Evolutionary conservation across 129 eudicot genomes (phyloP), one percentile per base, ranked within the genome.

Genomic region (Tanacetum coccineum): DNA sequence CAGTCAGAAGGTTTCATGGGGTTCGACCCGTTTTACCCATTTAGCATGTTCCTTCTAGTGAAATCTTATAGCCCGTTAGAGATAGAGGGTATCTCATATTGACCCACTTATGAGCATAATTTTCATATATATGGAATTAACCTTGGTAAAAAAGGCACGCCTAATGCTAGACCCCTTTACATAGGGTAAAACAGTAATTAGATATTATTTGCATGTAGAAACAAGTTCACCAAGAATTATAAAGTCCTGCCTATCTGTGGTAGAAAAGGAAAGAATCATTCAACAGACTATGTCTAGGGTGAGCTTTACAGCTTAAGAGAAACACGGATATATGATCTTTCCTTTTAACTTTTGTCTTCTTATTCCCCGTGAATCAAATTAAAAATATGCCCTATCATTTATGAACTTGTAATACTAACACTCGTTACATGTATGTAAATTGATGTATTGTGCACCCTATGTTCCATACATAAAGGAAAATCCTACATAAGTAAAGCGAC

Each of bases 31-130:
- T 2, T 19, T 30, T 28, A 44, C 68, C n/a, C 68, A 11, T 13
- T 62, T 42, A 58, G 15, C 17, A 12, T 36, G 42, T 36, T 36
- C 42, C 42, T 36, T 6, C 9, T 36, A 6, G 42, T 36, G 42
- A 36, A 36, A 36, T 36, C 42, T 7, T 36, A 7, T 7, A 36
- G 21, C 53, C 68, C 53, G 3, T 63, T 44, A 62, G 32, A 62
- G 67, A 19, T 62, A 55, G 19, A 42, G 20, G 4, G 18, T 61
- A 61, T 15, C 66, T 47, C 66, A 15, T n/a, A 61, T 18, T 32
- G 19, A 17, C 39, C 28, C 21, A 4, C 6, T 40, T 39, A 36
- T 9, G 25, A 3, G 66, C n/a, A 12, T n/a, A 17, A 61, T 14
- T 40, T 40, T 22, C 47, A 5, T 30, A 30, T 30, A 30, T 30